Conservation (phyloP, 805 yeast genomes). For the Cyberlindnera xishuangbannaensis region DNA sequence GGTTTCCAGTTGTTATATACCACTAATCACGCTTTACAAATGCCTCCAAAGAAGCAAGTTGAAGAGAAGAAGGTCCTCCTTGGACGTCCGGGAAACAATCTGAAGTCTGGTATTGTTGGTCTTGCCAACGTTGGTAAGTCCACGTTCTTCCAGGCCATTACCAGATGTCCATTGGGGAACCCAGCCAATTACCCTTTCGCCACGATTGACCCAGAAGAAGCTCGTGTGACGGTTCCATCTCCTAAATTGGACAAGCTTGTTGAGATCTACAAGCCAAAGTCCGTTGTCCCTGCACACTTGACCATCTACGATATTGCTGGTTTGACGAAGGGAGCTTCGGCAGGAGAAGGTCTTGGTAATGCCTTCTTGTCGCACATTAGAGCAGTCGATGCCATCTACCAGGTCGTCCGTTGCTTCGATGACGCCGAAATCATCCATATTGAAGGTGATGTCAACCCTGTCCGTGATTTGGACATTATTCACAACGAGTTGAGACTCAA, state of each 20-base stretch:
- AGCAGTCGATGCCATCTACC: conserved; percentile 96
- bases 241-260: conserved; percentile 75
- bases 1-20: too few species aligned
- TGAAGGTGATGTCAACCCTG: conserved; percentile 95
- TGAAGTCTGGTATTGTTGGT: conserved; percentile 89
- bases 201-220: conserved; percentile 97
- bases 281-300: conserved; percentile 85
- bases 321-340: conserved; percentile 91
- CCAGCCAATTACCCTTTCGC: conserved; percentile 99
- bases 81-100: conserved; percentile 77
- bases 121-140: conserved; percentile 94
- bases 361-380: conserved; percentile 95
- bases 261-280: conserved; percentile 73
- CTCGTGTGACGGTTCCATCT: conserved; percentile 91
- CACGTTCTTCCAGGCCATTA: conserved; percentile 95
- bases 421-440: conserved; percentile 97
- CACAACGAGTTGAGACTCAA: conserved; percentile 88
- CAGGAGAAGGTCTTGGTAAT: conserved; percentile 97
- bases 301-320: conserved; percentile 98
- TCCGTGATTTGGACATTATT: conserved; percentile 89
- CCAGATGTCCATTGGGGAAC: conserved; percentile 86
- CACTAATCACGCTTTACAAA: conserved; percentile 25
- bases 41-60: conserved; percentile 71
- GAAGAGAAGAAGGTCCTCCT: conserved; percentile 69
- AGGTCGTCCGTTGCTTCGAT: conserved; percentile 95